Percentiles rank a stretch among this genome's conserved stretches.
These are phyloP conservation scores for Cynara cardunculus DNA, from an alignment of 129 eudicot species.

Conservation along the genomic window DNA sequence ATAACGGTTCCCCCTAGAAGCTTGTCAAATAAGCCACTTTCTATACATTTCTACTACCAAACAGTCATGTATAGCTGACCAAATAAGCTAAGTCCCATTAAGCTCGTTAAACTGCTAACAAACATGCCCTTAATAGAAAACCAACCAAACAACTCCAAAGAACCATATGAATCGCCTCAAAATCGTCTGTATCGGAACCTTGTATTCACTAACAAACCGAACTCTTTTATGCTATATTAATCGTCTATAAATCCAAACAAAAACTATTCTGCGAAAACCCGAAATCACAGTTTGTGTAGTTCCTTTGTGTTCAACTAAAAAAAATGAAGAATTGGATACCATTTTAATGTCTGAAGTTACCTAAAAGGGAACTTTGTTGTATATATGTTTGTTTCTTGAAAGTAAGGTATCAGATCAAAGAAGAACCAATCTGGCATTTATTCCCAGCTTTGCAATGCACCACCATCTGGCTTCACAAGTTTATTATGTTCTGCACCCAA, in stretches of 20 bases:
- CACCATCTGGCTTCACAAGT: background rate
- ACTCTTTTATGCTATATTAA: background rate
- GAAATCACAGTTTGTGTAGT: background rate
- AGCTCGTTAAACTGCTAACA: too few species aligned
- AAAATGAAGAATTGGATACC: background rate
- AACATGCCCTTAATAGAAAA: too few species aligned
- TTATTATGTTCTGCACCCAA: constrained; percentile 12
- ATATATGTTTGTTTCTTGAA: background rate
- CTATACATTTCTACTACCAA: too few species aligned
- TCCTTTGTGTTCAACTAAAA: background rate
- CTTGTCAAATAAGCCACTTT: too few species aligned
- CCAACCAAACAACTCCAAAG: too few species aligned
- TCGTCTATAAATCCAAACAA: constrained; percentile 3
- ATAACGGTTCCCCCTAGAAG: too few species aligned
- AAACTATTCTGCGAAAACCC: background rate
- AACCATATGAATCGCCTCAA: background rate
- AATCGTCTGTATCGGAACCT: background rate
- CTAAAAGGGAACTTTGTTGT: background rate
- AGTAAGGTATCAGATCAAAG: background rate
- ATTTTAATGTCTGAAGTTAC: background rate
- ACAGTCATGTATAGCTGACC: too few species aligned
- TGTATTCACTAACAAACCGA: background rate
- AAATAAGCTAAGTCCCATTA: too few species aligned
- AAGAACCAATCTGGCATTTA: constrained; percentile 1
- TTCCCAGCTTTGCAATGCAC: constrained; percentile 15